These are phyloP conservation scores for Ascodesmis nigricans DNA, from an alignment of 495 filamentous ascomycete species.

Conservation along the genomic window DNA sequence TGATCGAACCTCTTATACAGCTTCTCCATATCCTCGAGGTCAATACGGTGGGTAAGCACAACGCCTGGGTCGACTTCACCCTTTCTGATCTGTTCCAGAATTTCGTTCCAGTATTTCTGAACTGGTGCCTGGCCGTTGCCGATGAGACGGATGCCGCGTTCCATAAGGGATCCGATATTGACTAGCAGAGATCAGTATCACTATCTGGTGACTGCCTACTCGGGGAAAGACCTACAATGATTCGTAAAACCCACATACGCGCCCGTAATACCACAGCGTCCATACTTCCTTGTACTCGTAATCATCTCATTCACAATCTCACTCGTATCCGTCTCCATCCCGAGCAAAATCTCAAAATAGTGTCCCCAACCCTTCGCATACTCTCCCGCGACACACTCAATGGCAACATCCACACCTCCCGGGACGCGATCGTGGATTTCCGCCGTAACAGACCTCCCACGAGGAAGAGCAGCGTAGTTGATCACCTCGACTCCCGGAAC, in stretches of 20 bases:
- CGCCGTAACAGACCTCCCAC: constrained; percentile 38
- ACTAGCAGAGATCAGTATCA: constrained; percentile 5
- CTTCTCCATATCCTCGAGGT: constrained; percentile 48
- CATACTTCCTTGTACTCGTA: constrained; percentile 49
- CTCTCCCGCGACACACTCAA: constrained; percentile 71
- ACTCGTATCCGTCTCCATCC: constrained; percentile 64
- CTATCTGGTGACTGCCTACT: neutral
- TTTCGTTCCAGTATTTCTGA: constrained; percentile 41
- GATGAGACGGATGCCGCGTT: constrained; percentile 59
- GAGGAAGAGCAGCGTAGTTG: constrained; percentile 32
- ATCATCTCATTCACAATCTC: constrained; percentile 84
- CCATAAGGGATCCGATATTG: constrained; percentile 58
- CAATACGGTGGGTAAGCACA: constrained; percentile 62
- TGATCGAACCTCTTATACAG: constrained; percentile 51
- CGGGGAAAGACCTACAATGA: neutral
- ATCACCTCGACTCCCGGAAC: constrained; percentile 40
- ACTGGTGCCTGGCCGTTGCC: constrained; percentile 45
- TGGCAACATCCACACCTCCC: constrained; percentile 49
- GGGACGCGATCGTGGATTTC: constrained; percentile 50
- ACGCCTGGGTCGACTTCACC: constrained; percentile 46
- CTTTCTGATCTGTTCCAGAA: constrained; percentile 44
- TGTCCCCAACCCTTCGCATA: constrained; percentile 25
- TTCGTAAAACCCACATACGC: constrained; percentile 38
- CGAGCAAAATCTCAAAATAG: constrained; percentile 23
- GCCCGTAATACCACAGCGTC: constrained; percentile 54